Evolutionary conservation across 768 basidiomycete species (phyloP).

Genomic region (Naganishia randhawae): DNA sequence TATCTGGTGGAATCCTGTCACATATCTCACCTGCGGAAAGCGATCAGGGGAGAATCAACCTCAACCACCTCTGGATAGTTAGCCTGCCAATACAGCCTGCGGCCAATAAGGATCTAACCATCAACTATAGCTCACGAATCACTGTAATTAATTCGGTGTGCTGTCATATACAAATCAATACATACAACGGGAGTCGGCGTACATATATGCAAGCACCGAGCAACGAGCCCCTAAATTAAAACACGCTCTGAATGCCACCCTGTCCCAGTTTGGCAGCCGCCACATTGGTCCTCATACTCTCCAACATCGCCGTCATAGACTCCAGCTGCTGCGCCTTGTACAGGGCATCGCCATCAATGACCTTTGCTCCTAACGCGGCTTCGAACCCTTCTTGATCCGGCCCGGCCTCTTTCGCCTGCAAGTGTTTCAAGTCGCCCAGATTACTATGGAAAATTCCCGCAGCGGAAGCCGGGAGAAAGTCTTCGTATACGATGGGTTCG

Average conservation of each 20-base stretch:
- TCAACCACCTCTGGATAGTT: background rate
- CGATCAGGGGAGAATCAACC: background rate
- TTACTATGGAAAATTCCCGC: slow-evolving; percentile 47
- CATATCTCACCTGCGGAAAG: background rate
- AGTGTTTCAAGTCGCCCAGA: slow-evolving; percentile 32
- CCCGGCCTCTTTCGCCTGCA: slow-evolving; percentile 13
- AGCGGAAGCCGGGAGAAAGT: slow-evolving; percentile 47
- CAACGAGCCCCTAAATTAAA: background rate
- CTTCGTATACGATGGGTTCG: slow-evolving; percentile 44
- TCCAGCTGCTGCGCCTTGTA: slow-evolving; percentile 37
- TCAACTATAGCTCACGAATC: too few relatives aligned
- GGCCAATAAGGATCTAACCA: background rate
- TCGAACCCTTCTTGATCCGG: slow-evolving; percentile 37
- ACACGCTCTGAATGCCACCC: slow-evolving; percentile 14
- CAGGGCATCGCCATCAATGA: slow-evolving; percentile 38
- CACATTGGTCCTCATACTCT: slow-evolving; percentile 10
- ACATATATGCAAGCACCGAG: background rate
- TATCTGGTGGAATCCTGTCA: background rate
- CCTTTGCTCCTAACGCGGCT: slow-evolving; percentile 33
- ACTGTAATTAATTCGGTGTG: background rate
- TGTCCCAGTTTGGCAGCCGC: background rate
- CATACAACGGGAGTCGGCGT: background rate
- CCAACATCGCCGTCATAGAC: slow-evolving; percentile 13
- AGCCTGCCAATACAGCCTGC: background rate
- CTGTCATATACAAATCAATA: background rate